These are phyloP conservation scores for Salix exigua DNA, from an alignment of 345 rosid species.

Conservation along the genomic window DNA sequence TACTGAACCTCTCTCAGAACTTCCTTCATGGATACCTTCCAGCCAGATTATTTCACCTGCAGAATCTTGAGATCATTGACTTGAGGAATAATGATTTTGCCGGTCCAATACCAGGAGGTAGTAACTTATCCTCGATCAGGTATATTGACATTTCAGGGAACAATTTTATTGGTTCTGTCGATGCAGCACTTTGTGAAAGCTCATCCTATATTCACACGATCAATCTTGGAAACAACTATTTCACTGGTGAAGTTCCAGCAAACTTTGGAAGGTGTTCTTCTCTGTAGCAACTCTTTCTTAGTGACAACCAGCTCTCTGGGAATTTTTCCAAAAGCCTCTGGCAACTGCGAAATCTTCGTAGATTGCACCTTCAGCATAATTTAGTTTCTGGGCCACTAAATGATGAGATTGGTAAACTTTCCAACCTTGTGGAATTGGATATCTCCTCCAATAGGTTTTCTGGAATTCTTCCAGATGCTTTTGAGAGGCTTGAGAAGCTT, in stretches of 20 bases:
- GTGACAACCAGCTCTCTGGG: slow-evolving; percentile 27
- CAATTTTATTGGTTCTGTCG: slow-evolving; percentile 9
- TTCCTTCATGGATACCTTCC: slow-evolving; percentile 12
- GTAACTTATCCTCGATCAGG: slow-evolving; percentile 14
- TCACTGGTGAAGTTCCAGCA: slow-evolving; percentile 18
- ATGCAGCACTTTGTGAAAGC: slow-evolving; percentile 13
- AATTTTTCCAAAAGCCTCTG: slow-evolving; percentile 19
- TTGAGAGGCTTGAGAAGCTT: slow-evolving; percentile 20
- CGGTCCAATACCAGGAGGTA: slow-evolving; percentile 6
- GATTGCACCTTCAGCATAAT: slow-evolving; percentile 26
- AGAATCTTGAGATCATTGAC: slow-evolving; percentile 28
- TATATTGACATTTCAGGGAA: slow-evolving; percentile 28
- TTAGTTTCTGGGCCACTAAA: slow-evolving; percentile 19
- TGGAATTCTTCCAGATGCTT: slow-evolving; percentile 36
- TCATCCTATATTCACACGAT: slow-evolving; percentile 19
- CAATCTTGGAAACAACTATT: slow-evolving; percentile 19
- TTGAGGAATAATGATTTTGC: slow-evolving; percentile 19
- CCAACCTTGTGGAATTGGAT: slow-evolving; percentile 26
- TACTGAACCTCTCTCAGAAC: slow-evolving; percentile 33
- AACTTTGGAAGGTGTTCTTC: slow-evolving; percentile 27
- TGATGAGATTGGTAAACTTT: slow-evolving; percentile 16
- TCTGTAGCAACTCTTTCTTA: slow-evolving; percentile 22
- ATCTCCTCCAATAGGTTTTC: slow-evolving; percentile 24
- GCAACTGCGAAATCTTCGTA: slow-evolving; percentile 14
- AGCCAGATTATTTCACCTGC: slow-evolving; percentile 16